A percentile compares a stretch with the other conserved stretches of the same genome.
Evolutionary conservation across 441 rosid genomes (phyloP).

Genomic region (Syzygium malaccense): DNA sequence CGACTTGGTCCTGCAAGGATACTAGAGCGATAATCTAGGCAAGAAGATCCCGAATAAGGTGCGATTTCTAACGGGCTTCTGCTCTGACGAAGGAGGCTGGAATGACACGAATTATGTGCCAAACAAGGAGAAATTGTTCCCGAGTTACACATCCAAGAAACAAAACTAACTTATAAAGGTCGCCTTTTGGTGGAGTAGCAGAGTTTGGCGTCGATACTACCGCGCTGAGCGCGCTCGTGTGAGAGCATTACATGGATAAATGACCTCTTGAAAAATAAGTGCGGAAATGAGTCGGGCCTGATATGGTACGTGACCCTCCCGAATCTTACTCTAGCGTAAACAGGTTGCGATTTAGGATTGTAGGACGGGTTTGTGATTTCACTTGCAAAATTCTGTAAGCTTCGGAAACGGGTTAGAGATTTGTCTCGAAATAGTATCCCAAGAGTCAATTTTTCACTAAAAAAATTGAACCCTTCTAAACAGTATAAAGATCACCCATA

Average conservation of each 20-base stretch:
- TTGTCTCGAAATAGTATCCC: neutral
- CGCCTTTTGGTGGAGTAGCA: too few relatives aligned
- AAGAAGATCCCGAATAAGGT: neutral
- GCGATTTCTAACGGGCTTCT: neutral
- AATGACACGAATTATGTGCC: neutral
- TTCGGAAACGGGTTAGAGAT: neutral
- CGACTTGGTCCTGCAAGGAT: neutral
- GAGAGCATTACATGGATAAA: neutral
- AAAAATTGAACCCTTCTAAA: neutral
- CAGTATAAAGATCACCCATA: neutral
- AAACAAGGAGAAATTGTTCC: neutral
- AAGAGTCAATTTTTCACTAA: neutral
- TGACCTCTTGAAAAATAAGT: neutral
- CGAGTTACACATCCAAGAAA: neutral
- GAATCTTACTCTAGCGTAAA: neutral
- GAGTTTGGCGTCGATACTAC: fast-evolving
- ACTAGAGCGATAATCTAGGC: neutral
- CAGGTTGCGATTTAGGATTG: fast-evolving
- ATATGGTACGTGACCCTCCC: neutral
- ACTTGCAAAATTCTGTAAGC: too few relatives aligned
- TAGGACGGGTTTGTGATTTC: neutral
- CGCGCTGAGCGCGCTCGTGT: neutral
- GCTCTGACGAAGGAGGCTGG: neutral
- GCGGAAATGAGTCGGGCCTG: neutral
- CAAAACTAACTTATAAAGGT: neutral